These are phyloP conservation scores for Backusella westeae DNA, from an alignment of 192 early-diverging fungal species.

Conservation along the genomic window DNA sequence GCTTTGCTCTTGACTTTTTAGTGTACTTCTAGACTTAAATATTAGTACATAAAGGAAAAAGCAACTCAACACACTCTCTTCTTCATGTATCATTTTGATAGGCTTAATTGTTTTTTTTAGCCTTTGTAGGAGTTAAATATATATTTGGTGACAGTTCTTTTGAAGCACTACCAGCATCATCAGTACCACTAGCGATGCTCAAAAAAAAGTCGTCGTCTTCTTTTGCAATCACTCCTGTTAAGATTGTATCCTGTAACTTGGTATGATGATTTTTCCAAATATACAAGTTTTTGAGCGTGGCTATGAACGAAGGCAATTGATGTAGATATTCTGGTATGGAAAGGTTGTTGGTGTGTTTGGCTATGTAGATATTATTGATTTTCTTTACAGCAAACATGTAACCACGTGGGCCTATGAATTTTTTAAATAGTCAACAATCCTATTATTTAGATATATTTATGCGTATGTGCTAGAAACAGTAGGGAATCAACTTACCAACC, in stretches of 20 bases:
- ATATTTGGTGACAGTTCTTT: constrained; percentile 17
- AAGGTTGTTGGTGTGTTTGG: constrained; percentile 16
- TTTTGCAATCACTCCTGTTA: constrained; percentile 14
- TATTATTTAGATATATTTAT: constrained; percentile 13
- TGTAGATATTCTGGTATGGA: constrained; percentile 16
- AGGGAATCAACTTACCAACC: constrained; percentile 14
- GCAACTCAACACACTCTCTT: constrained; percentile 15
- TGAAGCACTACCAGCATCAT: constrained; percentile 15
- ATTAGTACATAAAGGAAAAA: constrained; percentile 19
- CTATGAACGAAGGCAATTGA: constrained; percentile 16
- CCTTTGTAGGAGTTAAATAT: constrained; percentile 18
- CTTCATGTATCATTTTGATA: constrained; percentile 17
- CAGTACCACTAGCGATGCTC: constrained; percentile 10
- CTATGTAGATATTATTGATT: constrained; percentile 11
- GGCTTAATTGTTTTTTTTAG: constrained; percentile 18
- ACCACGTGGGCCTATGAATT: constrained; percentile 16
- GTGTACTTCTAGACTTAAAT: constrained; percentile 1
- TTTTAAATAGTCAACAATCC: constrained; percentile 14
- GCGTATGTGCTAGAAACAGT: constrained; percentile 13
- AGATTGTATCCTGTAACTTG: constrained; percentile 18
- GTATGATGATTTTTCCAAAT: constrained; percentile 17
- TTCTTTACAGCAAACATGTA: constrained; percentile 16
- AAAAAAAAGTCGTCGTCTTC: constrained; percentile 13
- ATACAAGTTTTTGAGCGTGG: constrained; percentile 16
- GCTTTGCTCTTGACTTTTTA: neutral